Evolutionary conservation across 2,329 filamentous ascomycete genomes (phyloP).

Genomic region (Calonectria pseudoreteaudii): DNA sequence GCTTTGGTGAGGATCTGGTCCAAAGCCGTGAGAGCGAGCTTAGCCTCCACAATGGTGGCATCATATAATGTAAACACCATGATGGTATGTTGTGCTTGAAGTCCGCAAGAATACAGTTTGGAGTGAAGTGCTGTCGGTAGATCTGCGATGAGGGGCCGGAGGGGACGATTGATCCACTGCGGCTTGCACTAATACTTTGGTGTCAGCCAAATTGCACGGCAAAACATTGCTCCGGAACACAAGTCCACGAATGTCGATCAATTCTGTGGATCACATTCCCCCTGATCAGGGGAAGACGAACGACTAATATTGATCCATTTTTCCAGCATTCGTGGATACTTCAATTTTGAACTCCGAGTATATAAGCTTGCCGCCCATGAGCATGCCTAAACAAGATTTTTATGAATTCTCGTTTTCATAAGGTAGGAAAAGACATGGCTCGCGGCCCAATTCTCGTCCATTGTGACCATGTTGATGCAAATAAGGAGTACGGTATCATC

Average conservation of each 20-base stretch:
- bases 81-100: not conserved
- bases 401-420: too few species aligned
- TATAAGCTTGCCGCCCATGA: too few species aligned
- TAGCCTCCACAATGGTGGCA: conserved; percentile 44
- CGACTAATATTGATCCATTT: not conserved
- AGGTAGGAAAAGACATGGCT: too few species aligned
- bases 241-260: not conserved
- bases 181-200: not conserved
- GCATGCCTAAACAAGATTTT: too few species aligned
- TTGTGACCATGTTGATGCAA: too few species aligned
- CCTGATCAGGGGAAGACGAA: not conserved
- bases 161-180: not conserved
- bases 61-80: conserved; percentile 50
- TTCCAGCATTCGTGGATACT: not conserved
- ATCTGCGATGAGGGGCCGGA: not conserved
- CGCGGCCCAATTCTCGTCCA: too few species aligned
- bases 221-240: not conserved
- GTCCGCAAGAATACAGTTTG: not conserved
- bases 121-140: not conserved
- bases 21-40: conserved; percentile 39
- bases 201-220: not conserved
- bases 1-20: conserved; percentile 45
- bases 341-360: too few species aligned
- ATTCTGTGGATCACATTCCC: not conserved
- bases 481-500: too few species aligned